A percentile compares a stretch with the other conserved stretches of the same genome.
Conservation (phyloP, 2,329 filamentous ascomycete genomes). For the Aspergillus hortae region DNA sequence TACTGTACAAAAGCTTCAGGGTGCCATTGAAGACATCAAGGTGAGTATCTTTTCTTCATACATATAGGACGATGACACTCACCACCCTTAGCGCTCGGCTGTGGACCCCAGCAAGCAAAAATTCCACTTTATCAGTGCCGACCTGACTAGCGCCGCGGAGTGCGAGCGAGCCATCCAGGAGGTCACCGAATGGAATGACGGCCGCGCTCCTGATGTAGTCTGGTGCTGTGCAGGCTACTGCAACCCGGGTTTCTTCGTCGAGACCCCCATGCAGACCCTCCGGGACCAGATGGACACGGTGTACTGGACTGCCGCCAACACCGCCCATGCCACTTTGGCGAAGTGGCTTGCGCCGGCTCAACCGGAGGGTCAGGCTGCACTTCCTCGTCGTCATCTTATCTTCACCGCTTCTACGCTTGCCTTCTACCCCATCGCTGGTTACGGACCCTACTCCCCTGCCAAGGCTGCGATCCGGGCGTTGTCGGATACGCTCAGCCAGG, state of each 20-base stretch:
- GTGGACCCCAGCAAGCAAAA: slow-evolving; percentile 64
- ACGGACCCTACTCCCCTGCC: slow-evolving; percentile 75
- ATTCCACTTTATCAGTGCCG: slow-evolving; percentile 80
- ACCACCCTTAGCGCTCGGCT: slow-evolving; percentile 56
- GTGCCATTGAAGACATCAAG: slow-evolving; percentile 63
- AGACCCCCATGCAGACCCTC: slow-evolving; percentile 64
- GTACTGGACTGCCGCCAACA: slow-evolving; percentile 82
- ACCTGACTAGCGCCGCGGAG: slow-evolving; percentile 69
- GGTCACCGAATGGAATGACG: slow-evolving; percentile 74
- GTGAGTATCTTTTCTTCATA: slow-evolving; percentile 35
- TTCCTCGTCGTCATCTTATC: slow-evolving; percentile 66
- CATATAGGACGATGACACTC: slow-evolving; percentile 8
- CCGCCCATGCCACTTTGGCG: slow-evolving; percentile 73
- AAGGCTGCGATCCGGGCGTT: slow-evolving; percentile 83
- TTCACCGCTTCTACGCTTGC: slow-evolving; percentile 78
- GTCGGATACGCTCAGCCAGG: slow-evolving; percentile 77
- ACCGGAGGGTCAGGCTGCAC: slow-evolving; percentile 28
- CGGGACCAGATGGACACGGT: slow-evolving; percentile 86
- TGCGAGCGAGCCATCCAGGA: slow-evolving; percentile 67
- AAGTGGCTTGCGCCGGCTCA: slow-evolving; percentile 61
- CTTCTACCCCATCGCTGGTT: slow-evolving; percentile 76
- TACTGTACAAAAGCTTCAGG: slow-evolving; percentile 68
- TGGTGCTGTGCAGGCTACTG: slow-evolving; percentile 84
- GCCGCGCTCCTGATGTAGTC: slow-evolving; percentile 71
- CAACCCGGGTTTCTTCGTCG: slow-evolving; percentile 71